Base-by-base conservation (phyloP, 805 yeast species). In the Saccharomycopsis fodiens region DNA sequence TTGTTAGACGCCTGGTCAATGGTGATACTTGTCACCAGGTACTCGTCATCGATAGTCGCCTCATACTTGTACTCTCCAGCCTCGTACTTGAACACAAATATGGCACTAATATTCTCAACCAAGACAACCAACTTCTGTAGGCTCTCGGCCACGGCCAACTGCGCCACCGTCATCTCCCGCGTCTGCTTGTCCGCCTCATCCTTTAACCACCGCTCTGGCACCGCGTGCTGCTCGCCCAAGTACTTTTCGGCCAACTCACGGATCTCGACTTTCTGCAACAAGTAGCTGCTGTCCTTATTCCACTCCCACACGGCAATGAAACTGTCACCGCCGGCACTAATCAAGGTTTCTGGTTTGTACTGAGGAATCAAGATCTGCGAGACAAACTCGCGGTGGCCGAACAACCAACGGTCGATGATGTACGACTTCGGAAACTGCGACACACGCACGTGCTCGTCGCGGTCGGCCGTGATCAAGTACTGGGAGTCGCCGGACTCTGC, bases 381-480 rank as follows among this genome's bases (percentile, higher is more conserved):
- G 7, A 93, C 80, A 54, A 87, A 94, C 61, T 87, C 84, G 37
- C 70, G 68, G 60, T 91, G 97, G 3, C 95, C 97, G 61, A 86
- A 86, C 44, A 89, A 68, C 78, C 86, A 88, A 55, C 78, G 75
- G 51, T 87, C 83, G 43, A 94, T 80, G 21, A 88, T 76, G 55
- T 69, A 86, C 3, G 89, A 69, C 52, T 80, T 73, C 1, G 97
- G 97, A 56, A 74, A 87, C 53, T 78, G 73, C 2, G 96, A 76
- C 15, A 93, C 71, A 60, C 94, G 75, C 52, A 93, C 83, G 62
- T 94, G 99, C 63, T 93, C 99, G 63, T 93, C 99, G 64, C 98
- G 75, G 66, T 93, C 99, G 32, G 89, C 79, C 1, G 95, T 79
- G 13, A 89, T 60, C 49, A 64, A 82, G 37, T 61, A 66, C 51